A percentile compares a stretch with the other conserved stretches of the same genome.
Conservation (phyloP, 768 basidiomycete genomes). For the Leucosporidium yakuticum region DNA sequence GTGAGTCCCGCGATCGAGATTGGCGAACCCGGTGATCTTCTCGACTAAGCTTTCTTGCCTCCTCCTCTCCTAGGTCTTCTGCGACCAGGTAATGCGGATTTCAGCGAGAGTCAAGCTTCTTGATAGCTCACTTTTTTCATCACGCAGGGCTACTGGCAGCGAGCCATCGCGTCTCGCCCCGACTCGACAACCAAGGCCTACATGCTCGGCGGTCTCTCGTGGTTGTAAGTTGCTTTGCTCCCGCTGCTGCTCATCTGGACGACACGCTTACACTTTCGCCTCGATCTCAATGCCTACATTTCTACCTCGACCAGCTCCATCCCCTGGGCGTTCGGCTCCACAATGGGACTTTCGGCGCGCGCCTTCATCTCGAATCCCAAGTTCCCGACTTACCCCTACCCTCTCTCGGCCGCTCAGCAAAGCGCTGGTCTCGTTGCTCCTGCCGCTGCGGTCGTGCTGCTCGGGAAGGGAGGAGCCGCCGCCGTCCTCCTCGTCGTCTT, state of each 20-base stretch:
- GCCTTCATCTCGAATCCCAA: constrained; percentile 55
- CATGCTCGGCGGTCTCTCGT: constrained; percentile 78
- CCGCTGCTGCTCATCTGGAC: too few species aligned
- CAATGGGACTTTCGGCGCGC: constrained; percentile 78
- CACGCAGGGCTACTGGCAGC: constrained; percentile 54
- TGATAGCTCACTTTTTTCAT: neutral
- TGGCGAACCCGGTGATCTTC: constrained; percentile 46
- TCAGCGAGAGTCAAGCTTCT: constrained; percentile 48
- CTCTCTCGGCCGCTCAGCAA: constrained; percentile 58
- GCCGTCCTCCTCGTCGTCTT: constrained; percentile 75
- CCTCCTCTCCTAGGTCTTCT: constrained; percentile 54
- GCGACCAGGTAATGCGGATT: constrained; percentile 25
- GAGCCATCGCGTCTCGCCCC: constrained; percentile 76
- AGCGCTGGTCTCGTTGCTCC: constrained; percentile 80
- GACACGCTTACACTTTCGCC: too few species aligned
- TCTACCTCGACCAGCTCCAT: constrained; percentile 53
- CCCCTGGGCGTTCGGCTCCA: constrained; percentile 75
- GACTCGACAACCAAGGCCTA: constrained; percentile 85
- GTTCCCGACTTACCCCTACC: constrained; percentile 30
- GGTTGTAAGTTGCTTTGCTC: constrained; percentile 55
- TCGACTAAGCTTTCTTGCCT: too few species aligned
- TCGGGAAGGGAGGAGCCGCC: constrained; percentile 72
- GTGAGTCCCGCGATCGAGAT: constrained; percentile 40
- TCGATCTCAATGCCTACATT: too few species aligned
- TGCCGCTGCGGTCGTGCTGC: constrained; percentile 71